Evolutionary conservation across 129 eudicot genomes (phyloP).

Genomic region (Flaveria robusta): DNA sequence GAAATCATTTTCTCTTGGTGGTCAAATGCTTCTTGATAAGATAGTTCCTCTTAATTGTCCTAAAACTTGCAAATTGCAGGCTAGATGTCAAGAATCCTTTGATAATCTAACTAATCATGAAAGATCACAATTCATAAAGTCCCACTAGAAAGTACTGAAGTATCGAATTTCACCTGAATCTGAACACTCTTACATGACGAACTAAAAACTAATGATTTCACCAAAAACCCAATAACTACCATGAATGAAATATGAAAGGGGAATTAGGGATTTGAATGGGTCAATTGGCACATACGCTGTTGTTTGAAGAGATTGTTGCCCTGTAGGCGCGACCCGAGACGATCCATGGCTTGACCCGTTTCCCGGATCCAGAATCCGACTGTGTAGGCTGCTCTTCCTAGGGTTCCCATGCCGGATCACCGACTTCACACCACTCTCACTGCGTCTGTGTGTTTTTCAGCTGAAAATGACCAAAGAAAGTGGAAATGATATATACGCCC

Average conservation of each 20-base stretch:
- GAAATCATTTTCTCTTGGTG: neutral
- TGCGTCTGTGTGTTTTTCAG: constrained; percentile 15
- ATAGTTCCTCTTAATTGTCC: neutral
- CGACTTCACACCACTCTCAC: neutral
- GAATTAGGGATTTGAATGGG: constrained; percentile 18
- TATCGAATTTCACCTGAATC: neutral
- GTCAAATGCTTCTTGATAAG: neutral
- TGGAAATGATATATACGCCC: neutral
- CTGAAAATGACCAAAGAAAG: constrained; percentile 14
- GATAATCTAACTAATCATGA: too few species aligned
- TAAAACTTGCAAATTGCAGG: neutral
- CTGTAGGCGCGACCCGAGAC: constrained; percentile 71
- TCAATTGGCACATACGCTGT: constrained; percentile 41
- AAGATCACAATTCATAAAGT: neutral
- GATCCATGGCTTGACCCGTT: constrained; percentile 91
- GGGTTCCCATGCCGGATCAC: constrained; percentile 60
- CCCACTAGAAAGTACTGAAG: neutral
- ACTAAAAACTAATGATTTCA: neutral
- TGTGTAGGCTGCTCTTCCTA: constrained; percentile 72
- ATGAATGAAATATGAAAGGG: neutral
- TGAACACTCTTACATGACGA: neutral
- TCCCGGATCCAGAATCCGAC: constrained; percentile 70
- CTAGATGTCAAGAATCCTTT: constrained; percentile 1
- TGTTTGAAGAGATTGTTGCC: constrained; percentile 63
- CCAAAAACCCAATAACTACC: neutral